A percentile compares a stretch with the other conserved stretches of the same genome.
phyloP scores from a whole-genome alignment of 495 filamentous ascomycete species.

The Hypoxylon trugodes region DNA sequence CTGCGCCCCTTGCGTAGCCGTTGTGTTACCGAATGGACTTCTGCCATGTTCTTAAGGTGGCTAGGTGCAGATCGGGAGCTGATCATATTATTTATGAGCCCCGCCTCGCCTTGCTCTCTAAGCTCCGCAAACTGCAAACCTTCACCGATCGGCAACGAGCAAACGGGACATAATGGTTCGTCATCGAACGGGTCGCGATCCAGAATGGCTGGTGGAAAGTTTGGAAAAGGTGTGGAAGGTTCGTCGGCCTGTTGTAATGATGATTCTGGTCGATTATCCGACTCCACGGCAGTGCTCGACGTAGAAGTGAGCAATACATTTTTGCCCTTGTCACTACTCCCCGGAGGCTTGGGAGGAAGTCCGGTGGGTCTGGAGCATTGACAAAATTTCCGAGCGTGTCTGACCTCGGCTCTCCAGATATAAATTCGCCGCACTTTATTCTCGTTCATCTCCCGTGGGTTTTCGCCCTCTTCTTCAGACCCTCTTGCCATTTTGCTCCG shows the following conservation, averaged over 20 bases:
- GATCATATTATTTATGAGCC: constrained; percentile 2
- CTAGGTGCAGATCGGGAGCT: constrained; percentile 15
- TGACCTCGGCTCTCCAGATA: constrained; percentile 43
- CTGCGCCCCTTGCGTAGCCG: too few relatives aligned
- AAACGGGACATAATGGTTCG: constrained; percentile 18
- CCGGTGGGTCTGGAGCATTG: constrained; percentile 26
- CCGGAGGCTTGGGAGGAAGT: not conserved
- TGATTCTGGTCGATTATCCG: not conserved
- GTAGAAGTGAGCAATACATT: not conserved
- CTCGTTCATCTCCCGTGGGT: not conserved
- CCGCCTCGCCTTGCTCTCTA: constrained; percentile 3
- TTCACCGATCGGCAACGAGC: constrained; percentile 13
- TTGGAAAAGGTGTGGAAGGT: too few relatives aligned
- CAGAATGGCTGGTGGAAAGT: not conserved
- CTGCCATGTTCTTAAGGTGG: not conserved
- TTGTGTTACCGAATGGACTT: too few relatives aligned
- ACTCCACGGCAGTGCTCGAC: constrained; percentile 8
- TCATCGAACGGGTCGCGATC: not conserved
- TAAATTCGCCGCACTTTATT: constrained; percentile 24
- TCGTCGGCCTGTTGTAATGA: not conserved
- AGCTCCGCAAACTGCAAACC: not conserved
- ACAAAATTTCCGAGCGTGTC: constrained; percentile 19
- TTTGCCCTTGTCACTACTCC: not conserved
- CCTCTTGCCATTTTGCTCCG: constrained; percentile 3
- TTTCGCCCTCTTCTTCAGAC: not conserved